phyloP scores from a whole-genome alignment of 768 basidiomycete species.

The Pleurotus pulmonarius region DNA sequence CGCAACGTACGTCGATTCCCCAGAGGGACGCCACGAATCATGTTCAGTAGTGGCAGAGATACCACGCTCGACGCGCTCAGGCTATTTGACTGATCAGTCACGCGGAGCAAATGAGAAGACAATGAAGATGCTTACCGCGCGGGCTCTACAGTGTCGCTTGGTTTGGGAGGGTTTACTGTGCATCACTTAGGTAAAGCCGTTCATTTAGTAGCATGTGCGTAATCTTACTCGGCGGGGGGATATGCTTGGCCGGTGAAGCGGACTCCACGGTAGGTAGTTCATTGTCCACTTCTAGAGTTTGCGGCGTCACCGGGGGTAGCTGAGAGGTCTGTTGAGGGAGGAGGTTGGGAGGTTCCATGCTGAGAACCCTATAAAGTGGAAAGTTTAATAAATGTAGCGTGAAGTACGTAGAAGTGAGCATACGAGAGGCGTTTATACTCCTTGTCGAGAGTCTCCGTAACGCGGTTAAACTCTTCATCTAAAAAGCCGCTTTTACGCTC shows the following conservation, averaged over 20 bases:
- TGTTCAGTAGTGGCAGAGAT: constrained; percentile 44
- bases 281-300: not conserved
- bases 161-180: constrained; percentile 4
- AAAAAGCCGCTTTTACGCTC: constrained; percentile 29
- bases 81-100: constrained; percentile 19
- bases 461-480: constrained; percentile 39
- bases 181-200: not conserved
- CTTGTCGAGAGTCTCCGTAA: constrained; percentile 36
- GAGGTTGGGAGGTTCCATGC: not conserved
- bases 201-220: not conserved
- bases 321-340: not conserved
- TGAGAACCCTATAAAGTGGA: not conserved
- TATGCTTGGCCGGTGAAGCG: constrained; percentile 4
- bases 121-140: constrained; percentile 5
- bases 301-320: not conserved
- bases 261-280: constrained; percentile 1
- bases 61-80: constrained; percentile 44
- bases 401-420: constrained; percentile 9
- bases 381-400: not conserved
- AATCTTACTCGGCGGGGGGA: constrained; percentile 4
- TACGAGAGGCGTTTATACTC: constrained; percentile 37
- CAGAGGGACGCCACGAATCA: constrained; percentile 42
- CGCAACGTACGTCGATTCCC: constrained; percentile 41
- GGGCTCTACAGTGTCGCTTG: not conserved
- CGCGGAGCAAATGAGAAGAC: constrained; percentile 10